Conservation (phyloP, 2,329 filamentous ascomycete genomes). For the Clarireedia sp. region DNA sequence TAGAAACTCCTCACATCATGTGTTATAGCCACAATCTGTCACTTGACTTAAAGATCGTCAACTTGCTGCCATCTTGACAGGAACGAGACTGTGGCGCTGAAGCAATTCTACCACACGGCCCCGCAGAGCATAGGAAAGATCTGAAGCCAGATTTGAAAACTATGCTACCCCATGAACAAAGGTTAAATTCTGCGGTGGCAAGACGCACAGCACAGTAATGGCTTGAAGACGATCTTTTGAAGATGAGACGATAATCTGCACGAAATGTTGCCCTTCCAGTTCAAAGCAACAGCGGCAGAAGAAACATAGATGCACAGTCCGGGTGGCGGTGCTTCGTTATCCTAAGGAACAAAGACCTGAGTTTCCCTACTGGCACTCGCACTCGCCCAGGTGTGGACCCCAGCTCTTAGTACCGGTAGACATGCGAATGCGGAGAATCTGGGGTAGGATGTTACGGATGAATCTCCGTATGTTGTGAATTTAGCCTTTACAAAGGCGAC, state of each 20-base stretch:
- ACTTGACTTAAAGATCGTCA: constrained; percentile 1
- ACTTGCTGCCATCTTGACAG: not conserved
- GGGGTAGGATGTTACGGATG: not conserved
- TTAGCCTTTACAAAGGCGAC: no score
- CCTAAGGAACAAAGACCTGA: no score
- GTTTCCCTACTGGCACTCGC: not conserved
- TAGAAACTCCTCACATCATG: constrained; percentile 1
- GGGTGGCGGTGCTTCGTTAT: no score
- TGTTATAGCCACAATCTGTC: not conserved
- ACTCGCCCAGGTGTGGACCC: not conserved
- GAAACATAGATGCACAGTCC: no score
- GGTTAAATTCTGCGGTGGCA: no score
- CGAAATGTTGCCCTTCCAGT: no score
- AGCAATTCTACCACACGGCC: not conserved
- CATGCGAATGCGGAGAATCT: not conserved
- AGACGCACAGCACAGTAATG: no score
- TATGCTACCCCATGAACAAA: no score
- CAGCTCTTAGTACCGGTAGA: not conserved
- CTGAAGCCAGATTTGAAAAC: not conserved
- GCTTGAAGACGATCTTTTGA: not conserved
- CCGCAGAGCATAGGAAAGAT: not conserved
- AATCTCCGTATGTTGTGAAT: no score
- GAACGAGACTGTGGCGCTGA: not conserved
- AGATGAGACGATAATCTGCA: no score
- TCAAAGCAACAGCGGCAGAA: no score